Evolutionary conservation across 257 asterid genomes (phyloP).

Genomic region (Primulina huaijiensis): DNA sequence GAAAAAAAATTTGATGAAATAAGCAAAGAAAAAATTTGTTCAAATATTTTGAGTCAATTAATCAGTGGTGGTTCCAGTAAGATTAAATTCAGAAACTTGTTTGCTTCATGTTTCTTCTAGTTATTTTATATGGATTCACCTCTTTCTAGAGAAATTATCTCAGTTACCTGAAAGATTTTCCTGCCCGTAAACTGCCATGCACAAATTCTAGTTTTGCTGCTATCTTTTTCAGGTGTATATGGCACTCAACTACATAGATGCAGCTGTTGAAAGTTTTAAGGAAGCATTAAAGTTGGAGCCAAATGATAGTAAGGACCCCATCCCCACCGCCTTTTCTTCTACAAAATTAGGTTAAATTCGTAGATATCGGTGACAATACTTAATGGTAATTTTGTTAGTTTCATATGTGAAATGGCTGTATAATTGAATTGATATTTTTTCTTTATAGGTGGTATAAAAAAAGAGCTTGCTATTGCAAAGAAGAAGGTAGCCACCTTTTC

Average conservation of each 20-base stretch:
- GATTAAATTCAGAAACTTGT: conserved; percentile 1
- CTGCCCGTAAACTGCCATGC: conserved; percentile 2
- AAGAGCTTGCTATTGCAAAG: conserved; percentile 61
- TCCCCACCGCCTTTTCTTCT: not conserved
- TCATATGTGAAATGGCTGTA: not conserved
- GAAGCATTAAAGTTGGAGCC: conserved; percentile 85
- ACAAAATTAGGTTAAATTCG: conserved; percentile 3
- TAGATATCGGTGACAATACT: not conserved
- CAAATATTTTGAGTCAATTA: too few relatives aligned
- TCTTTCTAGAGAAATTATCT: not conserved
- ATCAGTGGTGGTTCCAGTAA: not conserved
- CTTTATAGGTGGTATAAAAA: conserved; percentile 60
- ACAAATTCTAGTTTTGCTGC: conserved; percentile 13
- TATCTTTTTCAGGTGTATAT: conserved; percentile 52
- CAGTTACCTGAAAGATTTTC: conserved; percentile 11
- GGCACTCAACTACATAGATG: conserved; percentile 72
- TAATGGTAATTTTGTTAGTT: conserved; percentile 6
- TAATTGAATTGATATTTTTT: conserved; percentile 12
- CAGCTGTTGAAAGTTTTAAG: conserved; percentile 67
- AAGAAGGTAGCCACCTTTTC: conserved; percentile 53
- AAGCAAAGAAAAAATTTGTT: too few relatives aligned
- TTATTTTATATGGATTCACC: conserved; percentile 5
- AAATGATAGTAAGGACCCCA: conserved; percentile 55
- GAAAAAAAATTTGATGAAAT: too few relatives aligned
- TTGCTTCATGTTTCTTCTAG: conserved; percentile 4